phyloP scores from a whole-genome alignment of 2,329 filamentous ascomycete species.

The Pseudogymnoascus sp. region DNA sequence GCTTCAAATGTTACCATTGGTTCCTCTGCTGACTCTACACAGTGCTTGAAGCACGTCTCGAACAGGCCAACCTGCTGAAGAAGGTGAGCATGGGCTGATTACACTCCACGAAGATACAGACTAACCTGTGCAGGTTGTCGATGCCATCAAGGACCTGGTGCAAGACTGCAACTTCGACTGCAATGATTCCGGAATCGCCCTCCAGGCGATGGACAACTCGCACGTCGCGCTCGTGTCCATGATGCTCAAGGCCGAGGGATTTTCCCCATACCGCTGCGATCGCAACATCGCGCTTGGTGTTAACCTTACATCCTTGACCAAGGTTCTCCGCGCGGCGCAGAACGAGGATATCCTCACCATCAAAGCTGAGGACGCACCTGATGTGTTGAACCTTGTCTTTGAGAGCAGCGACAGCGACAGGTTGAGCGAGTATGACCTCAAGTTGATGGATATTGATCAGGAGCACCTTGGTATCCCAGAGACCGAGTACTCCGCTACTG shows the following conservation, averaged over 20 bases:
- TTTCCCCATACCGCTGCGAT: slow-evolving; percentile 94
- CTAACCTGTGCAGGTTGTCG: slow-evolving; percentile 64
- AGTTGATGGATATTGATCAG: slow-evolving; percentile 99
- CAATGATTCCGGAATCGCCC: slow-evolving; percentile 97
- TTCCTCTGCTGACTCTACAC: neutral
- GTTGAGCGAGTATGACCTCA: slow-evolving; percentile 98
- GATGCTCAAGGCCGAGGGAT: slow-evolving; percentile 93
- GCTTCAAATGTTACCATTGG: neutral
- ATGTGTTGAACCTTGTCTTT: slow-evolving; percentile 91
- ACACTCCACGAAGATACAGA: slow-evolving; percentile 6
- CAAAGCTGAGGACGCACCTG: slow-evolving; percentile 94
- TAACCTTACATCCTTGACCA: slow-evolving; percentile 93
- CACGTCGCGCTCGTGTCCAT: slow-evolving; percentile 98
- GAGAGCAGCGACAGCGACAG: slow-evolving; percentile 84
- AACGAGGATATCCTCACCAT: slow-evolving; percentile 91
- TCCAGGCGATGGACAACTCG: slow-evolving; percentile 99
- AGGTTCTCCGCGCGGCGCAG: slow-evolving; percentile 90
- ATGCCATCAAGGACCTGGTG: slow-evolving; percentile 98
- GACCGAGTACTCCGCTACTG: slow-evolving; percentile 93
- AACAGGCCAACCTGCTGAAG: slow-evolving; percentile 90
- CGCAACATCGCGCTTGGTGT: slow-evolving; percentile 97
- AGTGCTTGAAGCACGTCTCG: slow-evolving; percentile 94
- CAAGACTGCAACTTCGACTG: slow-evolving; percentile 99
- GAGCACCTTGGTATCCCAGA: slow-evolving; percentile 98
- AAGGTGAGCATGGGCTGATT: slow-evolving; percentile 53